Base-by-base conservation (phyloP, 1,284 basidiomycete genomes). In the Irpex lacteus region DNA sequence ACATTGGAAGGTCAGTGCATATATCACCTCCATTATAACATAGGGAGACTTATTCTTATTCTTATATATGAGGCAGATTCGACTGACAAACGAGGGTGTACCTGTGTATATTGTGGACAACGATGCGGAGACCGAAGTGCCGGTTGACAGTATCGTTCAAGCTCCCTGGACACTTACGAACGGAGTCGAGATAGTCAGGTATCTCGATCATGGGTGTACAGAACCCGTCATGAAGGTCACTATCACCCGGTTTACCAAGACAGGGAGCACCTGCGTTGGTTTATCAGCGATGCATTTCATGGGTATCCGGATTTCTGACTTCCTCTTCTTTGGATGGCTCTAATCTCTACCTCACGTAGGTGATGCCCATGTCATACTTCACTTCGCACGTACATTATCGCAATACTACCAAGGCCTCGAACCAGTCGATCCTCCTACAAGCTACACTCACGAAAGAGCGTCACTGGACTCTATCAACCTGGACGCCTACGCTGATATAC, bases 401-500 rank as follows among this genome's bases (percentile, higher is more conserved):
- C 67, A 68, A 44, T 60, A 59, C 53, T 69, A 69, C 36, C 68
- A 68, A 55, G 67, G 67, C 36, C 63, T 69, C 4, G 40, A 53
- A 9, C 60, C 63, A 2, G 38, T 66, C 37, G 68, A 69, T 40
- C 60, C 60, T 3, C 55, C 60, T 34, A 67, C 68, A 11, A 56
- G 50, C 9, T 69, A 69, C 50, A 21, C 3, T 13, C 15, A 52
- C 53, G 50, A 47, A 4, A 21, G 21, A 7, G 4, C 26, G 7
- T 36, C 61, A 4, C 32, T 26, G 5, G 49, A 49, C 37, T 34
- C 53, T 13, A 32, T 64, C 44, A 49, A 65, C 59, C 13, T 53
- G 7, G 53, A 26, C 9, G 62, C 47, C 54, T 54, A 38, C 21
- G 61, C 52, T 3, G 40, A 60, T 0, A 21, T 64, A 13, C 59